Conservation (phyloP, 495 filamentous ascomycete genomes). For the Beverwykella pulmonaria region DNA sequence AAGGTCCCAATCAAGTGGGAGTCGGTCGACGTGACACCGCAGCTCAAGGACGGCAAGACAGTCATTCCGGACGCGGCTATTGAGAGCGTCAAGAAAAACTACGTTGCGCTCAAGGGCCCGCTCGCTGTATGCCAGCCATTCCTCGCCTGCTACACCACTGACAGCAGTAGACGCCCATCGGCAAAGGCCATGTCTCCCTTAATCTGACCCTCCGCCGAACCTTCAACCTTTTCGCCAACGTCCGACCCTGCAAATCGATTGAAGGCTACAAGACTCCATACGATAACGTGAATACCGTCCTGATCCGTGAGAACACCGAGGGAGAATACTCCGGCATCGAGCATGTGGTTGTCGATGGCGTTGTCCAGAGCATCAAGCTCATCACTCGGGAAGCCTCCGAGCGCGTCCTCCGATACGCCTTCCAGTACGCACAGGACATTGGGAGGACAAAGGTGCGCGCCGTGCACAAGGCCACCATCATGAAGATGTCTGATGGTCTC, state of each 20-base stretch:
- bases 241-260: constrained; percentile 94
- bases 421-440: constrained; percentile 92
- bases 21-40: constrained; percentile 91
- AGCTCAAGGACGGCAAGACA: constrained; percentile 88
- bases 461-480: constrained; percentile 68
- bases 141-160: constrained; percentile 13
- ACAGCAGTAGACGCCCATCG: constrained; percentile 77
- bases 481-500: constrained; percentile 99
- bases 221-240: constrained; percentile 99
- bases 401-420: constrained; percentile 92
- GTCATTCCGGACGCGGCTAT: constrained; percentile 90
- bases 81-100: constrained; percentile 85
- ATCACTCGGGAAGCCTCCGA: constrained; percentile 93
- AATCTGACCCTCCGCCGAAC: constrained; percentile 97
- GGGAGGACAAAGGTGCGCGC: constrained; percentile 88
- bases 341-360: constrained; percentile 96
- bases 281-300: constrained; percentile 93
- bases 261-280: constrained; percentile 98
- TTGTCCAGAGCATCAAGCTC: constrained; percentile 98
- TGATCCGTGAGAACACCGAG: constrained; percentile 99
- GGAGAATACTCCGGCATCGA: constrained; percentile 99
- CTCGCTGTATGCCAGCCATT: constrained; percentile 68
- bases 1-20: constrained; percentile 96
- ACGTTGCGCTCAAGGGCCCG: constrained; percentile 95
- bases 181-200: constrained; percentile 98